Evolutionary conservation across 2,329 filamentous ascomycete species (phyloP).

Genomic region (Claviceps spartinae): DNA sequence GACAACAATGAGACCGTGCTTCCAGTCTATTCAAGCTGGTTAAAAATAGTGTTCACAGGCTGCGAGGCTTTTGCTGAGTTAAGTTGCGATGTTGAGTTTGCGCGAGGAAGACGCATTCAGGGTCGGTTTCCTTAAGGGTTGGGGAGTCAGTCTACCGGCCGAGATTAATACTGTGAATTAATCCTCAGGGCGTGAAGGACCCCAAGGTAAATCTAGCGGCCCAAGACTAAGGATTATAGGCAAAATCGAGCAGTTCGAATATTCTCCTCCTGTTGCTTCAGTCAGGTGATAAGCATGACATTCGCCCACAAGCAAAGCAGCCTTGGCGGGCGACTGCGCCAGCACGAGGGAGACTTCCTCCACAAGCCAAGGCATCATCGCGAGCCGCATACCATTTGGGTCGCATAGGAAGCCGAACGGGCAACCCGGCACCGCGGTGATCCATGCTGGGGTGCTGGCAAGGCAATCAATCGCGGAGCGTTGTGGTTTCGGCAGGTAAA

Average conservation of each 20-base stretch:
- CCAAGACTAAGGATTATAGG: not conserved
- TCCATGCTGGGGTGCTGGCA: slow-evolving; percentile 13
- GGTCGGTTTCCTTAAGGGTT: not conserved
- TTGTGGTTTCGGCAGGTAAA: not conserved
- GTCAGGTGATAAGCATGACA: too few relatives aligned
- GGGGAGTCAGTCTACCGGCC: not conserved
- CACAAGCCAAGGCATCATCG: slow-evolving; percentile 3
- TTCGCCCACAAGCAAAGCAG: not conserved
- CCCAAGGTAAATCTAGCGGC: not conserved
- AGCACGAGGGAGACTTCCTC: not conserved
- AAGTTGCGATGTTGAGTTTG: not conserved
- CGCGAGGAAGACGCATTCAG: not conserved
- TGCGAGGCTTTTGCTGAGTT: not conserved
- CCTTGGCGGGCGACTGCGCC: not conserved
- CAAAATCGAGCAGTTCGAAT: not conserved
- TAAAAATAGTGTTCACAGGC: not conserved
- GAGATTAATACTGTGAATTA: not conserved
- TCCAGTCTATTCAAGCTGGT: not conserved
- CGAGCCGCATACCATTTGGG: slow-evolving; percentile 30
- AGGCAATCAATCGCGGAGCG: not conserved
- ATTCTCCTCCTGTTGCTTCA: not conserved
- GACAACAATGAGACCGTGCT: not conserved
- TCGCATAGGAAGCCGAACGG: slow-evolving; percentile 29
- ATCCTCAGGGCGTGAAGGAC: too few relatives aligned
- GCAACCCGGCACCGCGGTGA: not conserved